Base-by-base conservation (phyloP, 371 early-diverging fungal genomes). In the Mucor lusitanicus region DNA sequence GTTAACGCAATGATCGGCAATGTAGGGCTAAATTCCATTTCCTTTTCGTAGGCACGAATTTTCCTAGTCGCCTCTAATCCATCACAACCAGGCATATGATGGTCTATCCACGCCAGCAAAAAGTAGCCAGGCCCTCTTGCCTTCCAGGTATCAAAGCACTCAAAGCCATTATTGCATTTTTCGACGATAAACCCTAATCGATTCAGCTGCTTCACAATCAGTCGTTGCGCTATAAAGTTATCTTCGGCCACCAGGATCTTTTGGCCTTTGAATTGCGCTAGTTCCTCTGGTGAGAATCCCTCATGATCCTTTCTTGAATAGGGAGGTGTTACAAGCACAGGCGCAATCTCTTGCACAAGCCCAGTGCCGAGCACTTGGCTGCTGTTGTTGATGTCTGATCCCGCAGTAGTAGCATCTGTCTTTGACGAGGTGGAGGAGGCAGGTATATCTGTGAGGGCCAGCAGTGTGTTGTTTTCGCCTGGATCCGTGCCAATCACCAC, bases 31-130 rank as follows among this genome's bases (percentile, higher is more conserved):
- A 59, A 68, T 5, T 73, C 39, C 62, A 73, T 71, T 30, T 74
- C 70, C 27, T 65, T 59, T 68, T 80, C 82, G 17, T 67, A 46
- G 7, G 56, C 27, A 27, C 82, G 64, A 25, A 82, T 79, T 35
- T 69, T 76, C 33, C 74, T 69, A 9, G 82, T 79, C 17, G 82
- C 82, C 42, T 80, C 82, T 21, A 78, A 61, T 0, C 82, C 80
- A 71, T 82, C 80, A 39, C 82, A 80, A 2, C 72, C 68, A 33
- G 82, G 82, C 82, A 82, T 82, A 73, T 82, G 82, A 48, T 82
- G 82, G 69, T 82, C 82, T 48, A 82, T 76, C 72, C 77, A 78
- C 28, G 82, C 82, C 39, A 82, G 39, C 15, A 69, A 27, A 42
- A 72, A 82, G 55, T 79, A 76, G 0, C 69, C 65, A 11, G 80